phyloP scores from a whole-genome alignment of 352 stramenopile species.

The Thalassiosira exigua region DNA sequence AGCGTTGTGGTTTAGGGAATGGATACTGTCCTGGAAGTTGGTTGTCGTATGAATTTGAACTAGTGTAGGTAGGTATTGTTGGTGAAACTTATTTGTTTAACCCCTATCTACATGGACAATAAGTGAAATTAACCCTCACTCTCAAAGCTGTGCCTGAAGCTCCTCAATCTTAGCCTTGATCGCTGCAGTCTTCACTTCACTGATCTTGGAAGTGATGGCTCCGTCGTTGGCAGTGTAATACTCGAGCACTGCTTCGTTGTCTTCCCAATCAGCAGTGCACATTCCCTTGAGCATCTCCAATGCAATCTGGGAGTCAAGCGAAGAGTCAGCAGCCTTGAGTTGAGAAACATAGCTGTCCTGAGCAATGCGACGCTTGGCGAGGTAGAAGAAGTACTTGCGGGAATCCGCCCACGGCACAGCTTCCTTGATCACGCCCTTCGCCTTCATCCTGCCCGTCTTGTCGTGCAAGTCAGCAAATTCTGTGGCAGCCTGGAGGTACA shows the following conservation, averaged over 20 bases:
- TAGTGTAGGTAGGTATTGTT: no score
- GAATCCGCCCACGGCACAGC: slow-evolving; percentile 95
- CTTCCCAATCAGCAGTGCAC: slow-evolving; percentile 74
- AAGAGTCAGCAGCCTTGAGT: slow-evolving; percentile 71
- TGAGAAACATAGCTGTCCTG: slow-evolving; percentile 91
- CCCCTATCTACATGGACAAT: no score
- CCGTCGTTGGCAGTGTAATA: slow-evolving; percentile 71
- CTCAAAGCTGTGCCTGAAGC: no score
- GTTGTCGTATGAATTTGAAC: no score
- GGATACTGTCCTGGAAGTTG: no score
- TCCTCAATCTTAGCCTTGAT: slow-evolving; percentile 79
- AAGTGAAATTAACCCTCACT: no score
- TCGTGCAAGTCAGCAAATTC: slow-evolving; percentile 99
- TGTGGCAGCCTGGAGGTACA: slow-evolving; percentile 98
- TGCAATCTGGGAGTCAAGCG: slow-evolving; percentile 62
- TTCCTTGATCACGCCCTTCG: slow-evolving; percentile 97
- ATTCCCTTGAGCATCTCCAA: slow-evolving; percentile 74
- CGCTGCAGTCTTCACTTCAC: slow-evolving; percentile 64
- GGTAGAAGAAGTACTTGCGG: slow-evolving; percentile 98
- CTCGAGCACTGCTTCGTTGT: slow-evolving; percentile 78
- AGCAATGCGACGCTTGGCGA: slow-evolving; percentile 93
- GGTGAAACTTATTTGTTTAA: no score
- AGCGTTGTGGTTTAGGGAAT: no score
- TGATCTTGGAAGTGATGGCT: slow-evolving; percentile 70
- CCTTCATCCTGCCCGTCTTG: slow-evolving; percentile 99